These are phyloP conservation scores for Castanea mollissima DNA, from an alignment of 306 rosid species.

Conservation along the genomic window DNA sequence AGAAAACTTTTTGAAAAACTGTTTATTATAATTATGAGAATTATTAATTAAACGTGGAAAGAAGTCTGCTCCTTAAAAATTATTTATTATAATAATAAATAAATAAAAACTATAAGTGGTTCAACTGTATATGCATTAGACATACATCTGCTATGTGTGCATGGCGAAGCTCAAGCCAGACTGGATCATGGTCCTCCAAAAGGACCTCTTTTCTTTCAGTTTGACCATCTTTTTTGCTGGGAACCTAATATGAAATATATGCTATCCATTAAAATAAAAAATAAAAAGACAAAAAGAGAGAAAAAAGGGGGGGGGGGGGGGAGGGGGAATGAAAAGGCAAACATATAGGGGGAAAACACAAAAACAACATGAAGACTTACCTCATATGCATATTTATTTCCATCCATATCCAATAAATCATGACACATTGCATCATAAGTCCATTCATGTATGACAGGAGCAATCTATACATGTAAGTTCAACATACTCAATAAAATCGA, in stretches of 20 bases:
- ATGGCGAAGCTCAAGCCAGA: conserved; percentile 97
- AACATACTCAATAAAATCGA: conserved; percentile 18
- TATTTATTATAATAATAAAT: no score
- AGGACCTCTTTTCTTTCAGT: conserved; percentile 77
- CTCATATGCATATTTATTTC: conserved; percentile 79
- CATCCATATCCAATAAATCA: conserved; percentile 79
- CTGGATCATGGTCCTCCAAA: conserved; percentile 73
- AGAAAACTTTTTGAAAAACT: no score
- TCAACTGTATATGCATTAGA: conserved; percentile 4
- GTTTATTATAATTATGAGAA: no score
- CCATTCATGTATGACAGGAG: conserved; percentile 98
- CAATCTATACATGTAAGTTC: conserved; percentile 55
- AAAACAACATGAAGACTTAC: conserved; percentile 38
- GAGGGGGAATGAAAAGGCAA: background rate
- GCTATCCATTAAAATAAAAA: conserved; percentile 18
- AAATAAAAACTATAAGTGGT: no score
- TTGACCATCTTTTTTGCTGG: conserved; percentile 73
- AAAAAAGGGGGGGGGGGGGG: no score
- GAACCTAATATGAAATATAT: conserved; percentile 46
- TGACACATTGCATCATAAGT: conserved; percentile 97
- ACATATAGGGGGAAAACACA: background rate
- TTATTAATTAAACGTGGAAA: no score
- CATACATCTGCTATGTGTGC: conserved; percentile 92
- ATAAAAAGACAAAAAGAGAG: background rate
- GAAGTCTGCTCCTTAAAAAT: no score